Percentiles rank a stretch among this genome's conserved stretches.
Evolutionary conservation across 2,329 filamentous ascomycete species (phyloP).

Genomic region (Coniochaeta ligniaria): DNA sequence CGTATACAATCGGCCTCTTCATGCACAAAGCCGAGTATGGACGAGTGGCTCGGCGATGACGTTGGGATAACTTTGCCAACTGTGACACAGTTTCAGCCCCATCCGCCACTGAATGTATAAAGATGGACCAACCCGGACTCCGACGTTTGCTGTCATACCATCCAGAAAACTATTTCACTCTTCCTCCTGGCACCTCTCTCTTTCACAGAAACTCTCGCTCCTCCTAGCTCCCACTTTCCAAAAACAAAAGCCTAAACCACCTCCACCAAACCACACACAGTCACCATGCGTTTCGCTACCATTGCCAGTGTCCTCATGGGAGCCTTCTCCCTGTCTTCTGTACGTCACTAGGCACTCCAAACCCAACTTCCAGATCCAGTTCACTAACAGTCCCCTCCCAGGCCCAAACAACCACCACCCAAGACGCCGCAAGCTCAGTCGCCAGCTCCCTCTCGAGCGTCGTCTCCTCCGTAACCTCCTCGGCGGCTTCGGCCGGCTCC

Average conservation of each 20-base stretch:
- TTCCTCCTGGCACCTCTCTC: neutral
- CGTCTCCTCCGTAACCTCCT: slow-evolving; percentile 8
- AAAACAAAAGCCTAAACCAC: slow-evolving; percentile 1
- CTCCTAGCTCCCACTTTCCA: neutral
- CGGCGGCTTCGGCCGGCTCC: slow-evolving; percentile 13
- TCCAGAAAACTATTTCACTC: neutral
- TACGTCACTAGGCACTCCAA: slow-evolving; percentile 9
- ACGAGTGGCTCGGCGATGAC: neutral
- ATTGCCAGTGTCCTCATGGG: slow-evolving; percentile 26
- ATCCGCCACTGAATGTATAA: neutral
- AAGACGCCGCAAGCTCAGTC: slow-evolving; percentile 6
- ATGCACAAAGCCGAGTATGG: neutral
- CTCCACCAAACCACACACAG: neutral
- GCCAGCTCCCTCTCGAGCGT: slow-evolving; percentile 2
- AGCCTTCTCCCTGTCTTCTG: slow-evolving; percentile 19
- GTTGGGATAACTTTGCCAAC: neutral
- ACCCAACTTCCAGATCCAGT: neutral
- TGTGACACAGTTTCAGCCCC: neutral
- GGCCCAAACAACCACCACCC: slow-evolving; percentile 12
- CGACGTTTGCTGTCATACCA: neutral
- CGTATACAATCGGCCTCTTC: neutral
- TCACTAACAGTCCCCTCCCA: slow-evolving; percentile 2
- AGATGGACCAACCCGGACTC: neutral
- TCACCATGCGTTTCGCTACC: slow-evolving; percentile 35
- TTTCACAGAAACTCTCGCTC: neutral